Conservation (phyloP, 2,329 filamentous ascomycete genomes). For the Amauroascus verrucosus region DNA sequence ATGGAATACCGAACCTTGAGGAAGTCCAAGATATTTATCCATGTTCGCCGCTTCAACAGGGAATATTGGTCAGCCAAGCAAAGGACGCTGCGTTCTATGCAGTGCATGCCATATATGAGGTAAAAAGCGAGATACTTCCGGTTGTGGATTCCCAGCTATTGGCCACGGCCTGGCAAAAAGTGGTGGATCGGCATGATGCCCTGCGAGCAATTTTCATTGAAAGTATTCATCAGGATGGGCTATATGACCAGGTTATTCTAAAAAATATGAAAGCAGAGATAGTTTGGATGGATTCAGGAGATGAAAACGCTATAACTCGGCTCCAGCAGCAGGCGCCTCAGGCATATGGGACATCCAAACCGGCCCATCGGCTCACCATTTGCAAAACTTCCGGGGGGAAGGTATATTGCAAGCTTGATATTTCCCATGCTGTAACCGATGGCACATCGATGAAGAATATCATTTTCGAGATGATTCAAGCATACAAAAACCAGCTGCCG, state of each 20-base stretch:
- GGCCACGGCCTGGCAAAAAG: constrained; percentile 24
- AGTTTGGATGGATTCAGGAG: constrained; percentile 18
- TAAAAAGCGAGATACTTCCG: constrained; percentile 16
- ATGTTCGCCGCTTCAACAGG: constrained; percentile 31
- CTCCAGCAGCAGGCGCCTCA: constrained; percentile 19
- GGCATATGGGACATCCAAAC: constrained; percentile 15
- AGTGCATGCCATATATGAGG: constrained; percentile 30
- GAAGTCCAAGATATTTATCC: constrained; percentile 26
- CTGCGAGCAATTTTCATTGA: constrained; percentile 31
- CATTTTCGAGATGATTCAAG: constrained; percentile 29
- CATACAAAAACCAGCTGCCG: constrained; percentile 20
- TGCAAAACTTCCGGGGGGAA: constrained; percentile 31
- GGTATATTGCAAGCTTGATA: constrained; percentile 40
- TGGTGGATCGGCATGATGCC: constrained; percentile 27
- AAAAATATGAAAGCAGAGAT: constrained; percentile 17
- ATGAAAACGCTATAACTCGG: constrained; percentile 19
- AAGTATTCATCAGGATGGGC: constrained; percentile 24
- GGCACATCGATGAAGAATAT: constrained; percentile 37
- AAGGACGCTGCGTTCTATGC: constrained; percentile 28
- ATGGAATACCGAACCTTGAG: constrained; percentile 12
- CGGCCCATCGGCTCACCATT: constrained; percentile 39
- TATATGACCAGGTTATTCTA: constrained; percentile 29
- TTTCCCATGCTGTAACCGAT: constrained; percentile 38
- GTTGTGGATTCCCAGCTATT: constrained; percentile 23
- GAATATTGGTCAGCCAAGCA: constrained; percentile 20